Evolutionary conservation across 2,329 filamentous ascomycete species (phyloP).

Genomic region (Decorospora gaudefroyi): DNA sequence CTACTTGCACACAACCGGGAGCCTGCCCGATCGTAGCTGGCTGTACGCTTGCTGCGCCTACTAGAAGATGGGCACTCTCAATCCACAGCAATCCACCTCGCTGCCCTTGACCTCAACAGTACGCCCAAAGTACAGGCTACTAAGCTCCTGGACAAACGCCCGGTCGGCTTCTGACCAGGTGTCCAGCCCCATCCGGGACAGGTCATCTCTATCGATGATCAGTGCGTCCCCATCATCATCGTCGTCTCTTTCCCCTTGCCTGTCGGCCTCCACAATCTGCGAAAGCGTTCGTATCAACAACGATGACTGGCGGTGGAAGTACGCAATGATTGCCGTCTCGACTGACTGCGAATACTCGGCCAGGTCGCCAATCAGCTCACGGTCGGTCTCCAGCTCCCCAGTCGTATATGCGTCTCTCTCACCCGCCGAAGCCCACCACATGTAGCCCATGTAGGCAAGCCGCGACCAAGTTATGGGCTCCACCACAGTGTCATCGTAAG

Average conservation of each 20-base stretch:
- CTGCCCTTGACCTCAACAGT: slow-evolving; percentile 67
- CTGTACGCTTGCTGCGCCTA: slow-evolving; percentile 2
- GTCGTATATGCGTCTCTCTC: slow-evolving; percentile 65
- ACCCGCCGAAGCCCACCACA: slow-evolving; percentile 88
- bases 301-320: slow-evolving; percentile 77
- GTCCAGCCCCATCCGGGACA: slow-evolving; percentile 75
- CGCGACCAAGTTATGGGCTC: slow-evolving; percentile 68
- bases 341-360: slow-evolving; percentile 51
- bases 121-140: slow-evolving; percentile 68
- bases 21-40: slow-evolving; percentile 9
- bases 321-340: slow-evolving; percentile 75
- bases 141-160: slow-evolving; percentile 67
- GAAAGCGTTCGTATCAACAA: slow-evolving; percentile 66
- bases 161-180: slow-evolving; percentile 73
- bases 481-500: slow-evolving; percentile 50
- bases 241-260: slow-evolving; percentile 47
- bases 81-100: slow-evolving; percentile 74
- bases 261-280: slow-evolving; percentile 62
- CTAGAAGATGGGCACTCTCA: slow-evolving; percentile 58
- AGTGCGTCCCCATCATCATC: slow-evolving; percentile 45
- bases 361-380: slow-evolving; percentile 51
- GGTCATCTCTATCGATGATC: slow-evolving; percentile 65
- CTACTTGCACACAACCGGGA: slow-evolving; percentile 7
- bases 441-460: slow-evolving; percentile 79
- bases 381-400: slow-evolving; percentile 59